These are phyloP conservation scores for Cryptococcus wingfieldii DNA, from an alignment of 1,284 basidiomycete genomes.

Conservation along the genomic window DNA sequence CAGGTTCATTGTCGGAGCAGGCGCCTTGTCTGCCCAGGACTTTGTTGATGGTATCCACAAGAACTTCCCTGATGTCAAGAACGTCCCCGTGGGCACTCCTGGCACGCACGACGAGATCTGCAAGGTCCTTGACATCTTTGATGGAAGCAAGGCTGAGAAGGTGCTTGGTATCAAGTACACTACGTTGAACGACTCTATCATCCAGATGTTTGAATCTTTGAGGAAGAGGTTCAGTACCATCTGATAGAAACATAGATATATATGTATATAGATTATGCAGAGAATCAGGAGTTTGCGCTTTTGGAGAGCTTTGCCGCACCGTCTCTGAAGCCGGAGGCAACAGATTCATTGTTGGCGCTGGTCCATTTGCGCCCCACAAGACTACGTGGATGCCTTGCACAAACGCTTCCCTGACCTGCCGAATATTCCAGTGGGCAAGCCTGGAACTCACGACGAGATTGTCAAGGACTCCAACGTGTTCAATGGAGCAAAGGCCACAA, in stretches of 20 bases:
- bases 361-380: too few species aligned
- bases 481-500: too few species aligned
- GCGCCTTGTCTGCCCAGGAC: conserved; percentile 39
- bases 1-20: conserved; percentile 56
- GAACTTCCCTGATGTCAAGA: conserved; percentile 28
- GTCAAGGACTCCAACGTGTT: too few species aligned
- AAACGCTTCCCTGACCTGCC: too few species aligned
- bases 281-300: background rate
- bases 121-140: conserved; percentile 19
- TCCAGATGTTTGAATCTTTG: conserved; percentile 36
- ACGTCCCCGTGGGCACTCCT: conserved; percentile 34
- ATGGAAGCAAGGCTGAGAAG: conserved; percentile 33
- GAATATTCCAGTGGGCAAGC: too few species aligned
- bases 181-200: conserved; percentile 23
- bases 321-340: too few species aligned
- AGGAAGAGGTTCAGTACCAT: conserved; percentile 22
- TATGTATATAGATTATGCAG: background rate
- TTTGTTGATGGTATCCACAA: conserved; percentile 26
- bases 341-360: too few species aligned
- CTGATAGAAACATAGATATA: background rate
- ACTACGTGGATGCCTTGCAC: too few species aligned
- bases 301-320: too few species aligned
- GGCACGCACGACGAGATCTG: conserved; percentile 20
- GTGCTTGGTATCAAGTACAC: conserved; percentile 41
- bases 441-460: too few species aligned